Base-by-base conservation (phyloP, 2,329 filamentous ascomycete species). In the Calycina herbarum region DNA sequence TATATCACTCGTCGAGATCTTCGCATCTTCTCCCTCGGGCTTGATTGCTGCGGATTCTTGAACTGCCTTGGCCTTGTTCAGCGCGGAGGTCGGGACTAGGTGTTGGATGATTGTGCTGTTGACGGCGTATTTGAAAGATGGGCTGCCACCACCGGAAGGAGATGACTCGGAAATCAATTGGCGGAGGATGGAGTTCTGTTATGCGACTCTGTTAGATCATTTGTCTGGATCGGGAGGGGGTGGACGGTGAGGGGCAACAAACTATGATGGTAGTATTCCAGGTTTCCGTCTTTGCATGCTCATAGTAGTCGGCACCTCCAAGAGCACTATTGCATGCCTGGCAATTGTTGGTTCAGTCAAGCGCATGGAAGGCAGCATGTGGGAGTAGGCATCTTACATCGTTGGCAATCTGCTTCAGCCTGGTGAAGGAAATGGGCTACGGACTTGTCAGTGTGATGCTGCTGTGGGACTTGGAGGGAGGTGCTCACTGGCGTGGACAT, bases 91-190 rank as follows among this genome's bases (percentile, higher is more conserved):
- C 63, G 89, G 86, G 24, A 90, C 86, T 40, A 94, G 83, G 82
- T 98, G 94, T 82, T 99, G 94, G 73, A 98, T 96, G 76, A 98
- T 97, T 71, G 94, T 98, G 83, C 92, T 96, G 85, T 97, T 98
- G 81, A 96, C 93, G 73, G 93, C 92, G 81, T 94, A 98, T 80
- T 98, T 98, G 86, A 89, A 97, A 17, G 82, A 79, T 5, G 91
- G 89, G 31, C 86, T 81, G 33, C 82, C 79, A 67, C 82, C 81
- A 67, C 82, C 81, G 68, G 83, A 80, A 20, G 86, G 83, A 20
- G 85, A 87, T 61, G 89, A 88, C 77, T 94, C 91, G 71, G 89
- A 88, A 78, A 94, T 92, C 70, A 94, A 84, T 62, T 88, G 84
- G 76, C 90, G 88, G 70, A 95, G 88, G 77, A 94, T 91, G 64